Base-by-base conservation (phyloP, 176 grass and related monocot species). In the Thalia dealbata region DNA sequence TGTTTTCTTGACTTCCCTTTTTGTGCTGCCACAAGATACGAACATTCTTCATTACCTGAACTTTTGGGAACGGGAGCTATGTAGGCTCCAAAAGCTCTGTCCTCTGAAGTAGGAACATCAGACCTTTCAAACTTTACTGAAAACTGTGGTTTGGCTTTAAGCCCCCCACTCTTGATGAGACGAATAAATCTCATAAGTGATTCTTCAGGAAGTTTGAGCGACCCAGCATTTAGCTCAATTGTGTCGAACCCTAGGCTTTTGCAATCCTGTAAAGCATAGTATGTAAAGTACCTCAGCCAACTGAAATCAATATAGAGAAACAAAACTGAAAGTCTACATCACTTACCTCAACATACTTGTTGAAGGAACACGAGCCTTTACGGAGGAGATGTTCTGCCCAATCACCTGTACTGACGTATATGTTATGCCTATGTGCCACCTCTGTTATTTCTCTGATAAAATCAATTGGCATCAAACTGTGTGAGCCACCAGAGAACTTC, bases 331-430 rank as follows among this genome's bases (percentile, higher is more conserved):
- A 30, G 6, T 14, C 48, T n/a, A 26, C 64, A n/a, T 30, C 0
- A 38, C 52, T 14, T 38, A 99, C 95, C 90, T 99, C 85, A 10
- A 99, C 78, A 78, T 93, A 93, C 66, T 85, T 81, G 63, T 86
- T 99, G 76, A 99, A 99, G 67, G 72, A 83, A 73, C 87, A 90
- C 15, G 95, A 83, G 11, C 90, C 95, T 76, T 78, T 84, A 23
- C 81, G 90, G 69, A 99, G 50, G 3, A 91, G 70, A 81, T 99
- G 90, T 51, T 99, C 90, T 71, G 90, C 85, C 95, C 95, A 99
- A 62, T 99, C 95, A 56, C 87, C 95, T 65, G 95, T 92, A 72
- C 95, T 99, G 72, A 99, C 95, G 74, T 99, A 93, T 41, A 99
- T 79, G 61, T 99, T 84, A 67, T 93, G 87, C 77, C 76, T 93